Percentiles rank a stretch among this genome's conserved stretches.
Conservation (phyloP, 371 early-diverging fungal species). For the Rhizomucor miehei region DNA sequence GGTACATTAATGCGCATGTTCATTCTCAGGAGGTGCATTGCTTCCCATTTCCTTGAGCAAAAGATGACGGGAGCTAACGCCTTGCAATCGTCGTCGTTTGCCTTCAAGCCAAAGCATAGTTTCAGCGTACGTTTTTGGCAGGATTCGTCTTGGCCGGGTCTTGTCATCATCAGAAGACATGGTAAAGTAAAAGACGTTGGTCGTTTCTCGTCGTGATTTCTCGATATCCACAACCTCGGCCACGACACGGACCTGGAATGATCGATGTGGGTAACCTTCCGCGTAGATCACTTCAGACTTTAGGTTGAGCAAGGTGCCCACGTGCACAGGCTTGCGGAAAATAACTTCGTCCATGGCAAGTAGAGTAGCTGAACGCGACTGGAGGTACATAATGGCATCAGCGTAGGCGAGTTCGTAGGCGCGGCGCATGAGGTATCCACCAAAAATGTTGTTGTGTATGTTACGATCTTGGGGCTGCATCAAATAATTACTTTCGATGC, state of each 20-base stretch:
- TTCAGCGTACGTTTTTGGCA: conserved; percentile 78
- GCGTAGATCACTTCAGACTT: conserved; percentile 73
- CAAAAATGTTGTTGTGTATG: conserved; percentile 92
- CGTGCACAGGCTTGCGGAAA: conserved; percentile 87
- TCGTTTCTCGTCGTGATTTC: conserved; percentile 53
- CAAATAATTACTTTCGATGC: conserved; percentile 65
- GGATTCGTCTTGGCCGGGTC: conserved; percentile 20
- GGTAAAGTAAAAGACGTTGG: conserved; percentile 88
- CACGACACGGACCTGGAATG: conserved; percentile 72
- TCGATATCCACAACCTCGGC: conserved; percentile 79
- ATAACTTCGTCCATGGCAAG: conserved; percentile 86
- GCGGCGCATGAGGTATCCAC: conserved; percentile 77
- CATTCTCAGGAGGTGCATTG: background rate
- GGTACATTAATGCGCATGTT: background rate
- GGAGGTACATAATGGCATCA: conserved; percentile 64
- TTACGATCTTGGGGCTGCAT: conserved; percentile 89
- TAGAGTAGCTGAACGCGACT: conserved; percentile 42
- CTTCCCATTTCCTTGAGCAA: conserved; percentile 9
- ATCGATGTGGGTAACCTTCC: conserved; percentile 41
- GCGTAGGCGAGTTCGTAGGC: conserved; percentile 82
- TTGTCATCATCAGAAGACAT: conserved; percentile 42
- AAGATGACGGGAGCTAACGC: conserved; percentile 10
- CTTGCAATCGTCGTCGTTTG: conserved; percentile 28
- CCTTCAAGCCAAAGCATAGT: conserved; percentile 77
- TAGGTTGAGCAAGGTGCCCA: conserved; percentile 80